phyloP scores from a whole-genome alignment of 139 green algal species.

The Edaphochlamys debaryana region DNA sequence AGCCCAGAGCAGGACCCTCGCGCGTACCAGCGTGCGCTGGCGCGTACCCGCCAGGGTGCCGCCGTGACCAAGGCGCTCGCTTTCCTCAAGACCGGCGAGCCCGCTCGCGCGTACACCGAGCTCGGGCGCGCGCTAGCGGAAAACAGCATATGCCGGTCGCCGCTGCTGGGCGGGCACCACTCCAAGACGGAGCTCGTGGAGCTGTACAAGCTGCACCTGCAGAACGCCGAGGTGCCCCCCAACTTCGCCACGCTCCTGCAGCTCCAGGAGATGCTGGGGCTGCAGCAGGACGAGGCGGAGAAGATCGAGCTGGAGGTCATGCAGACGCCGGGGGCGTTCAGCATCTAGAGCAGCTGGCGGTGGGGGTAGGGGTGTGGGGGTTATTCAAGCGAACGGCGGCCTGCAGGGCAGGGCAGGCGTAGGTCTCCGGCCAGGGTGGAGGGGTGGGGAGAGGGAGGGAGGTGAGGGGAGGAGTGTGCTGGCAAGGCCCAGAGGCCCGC shows the following conservation, averaged over 20 bases:
- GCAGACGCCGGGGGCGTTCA: constrained; percentile 55
- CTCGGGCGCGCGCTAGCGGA: constrained; percentile 72
- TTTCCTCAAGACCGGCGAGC: constrained; percentile 68
- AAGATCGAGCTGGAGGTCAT: constrained; percentile 68
- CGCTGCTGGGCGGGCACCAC: constrained; percentile 64
- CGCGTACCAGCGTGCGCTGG: constrained; percentile 72
- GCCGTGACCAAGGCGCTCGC: constrained; percentile 68
- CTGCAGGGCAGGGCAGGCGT: too few species aligned
- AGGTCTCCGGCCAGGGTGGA: too few species aligned
- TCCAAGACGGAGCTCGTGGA: constrained; percentile 53
- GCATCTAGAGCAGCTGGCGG: too few species aligned
- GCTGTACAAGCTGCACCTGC: constrained; percentile 78
- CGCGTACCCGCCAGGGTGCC: constrained; percentile 75
- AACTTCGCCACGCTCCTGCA: constrained; percentile 80
- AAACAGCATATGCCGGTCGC: constrained; percentile 73
- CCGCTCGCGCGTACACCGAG: constrained; percentile 76
- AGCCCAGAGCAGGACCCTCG: constrained; percentile 53
- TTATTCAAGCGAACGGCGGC: too few species aligned
- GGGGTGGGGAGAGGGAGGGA: too few species aligned
- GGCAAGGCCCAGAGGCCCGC: too few species aligned
- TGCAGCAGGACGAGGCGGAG: constrained; percentile 64
- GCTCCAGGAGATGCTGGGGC: constrained; percentile 72
- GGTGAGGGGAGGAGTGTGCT: too few species aligned
- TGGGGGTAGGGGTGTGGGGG: too few species aligned
- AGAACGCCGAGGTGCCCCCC: constrained; percentile 71